phyloP scores from a whole-genome alignment of 176 grass and related monocot species.

The Sorghum bicolor region DNA sequence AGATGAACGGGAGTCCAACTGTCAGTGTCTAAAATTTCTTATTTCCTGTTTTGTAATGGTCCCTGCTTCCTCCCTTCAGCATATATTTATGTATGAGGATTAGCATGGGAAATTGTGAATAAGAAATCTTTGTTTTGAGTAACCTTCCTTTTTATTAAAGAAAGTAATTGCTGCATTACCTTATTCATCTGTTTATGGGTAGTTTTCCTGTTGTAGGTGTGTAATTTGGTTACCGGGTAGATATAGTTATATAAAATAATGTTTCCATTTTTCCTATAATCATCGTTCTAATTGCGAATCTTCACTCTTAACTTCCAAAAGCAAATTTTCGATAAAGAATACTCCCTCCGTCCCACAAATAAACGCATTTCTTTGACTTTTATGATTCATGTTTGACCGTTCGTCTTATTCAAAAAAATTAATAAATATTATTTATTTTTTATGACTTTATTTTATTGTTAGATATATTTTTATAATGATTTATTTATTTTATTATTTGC shows the following conservation, averaged over 20 bases:
- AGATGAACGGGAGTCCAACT: background rate
- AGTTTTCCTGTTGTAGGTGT: background rate
- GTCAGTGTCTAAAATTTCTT: background rate
- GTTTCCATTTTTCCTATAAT: background rate
- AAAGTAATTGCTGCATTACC: background rate
- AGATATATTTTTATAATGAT: too few species aligned
- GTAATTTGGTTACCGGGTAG: background rate
- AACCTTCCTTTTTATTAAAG: background rate
- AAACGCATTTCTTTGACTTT: too few species aligned
- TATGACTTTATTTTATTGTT: too few species aligned
- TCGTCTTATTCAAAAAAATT: too few species aligned
- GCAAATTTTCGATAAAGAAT: background rate
- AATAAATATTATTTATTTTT: too few species aligned
- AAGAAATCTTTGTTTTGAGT: background rate
- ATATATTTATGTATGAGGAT: background rate
- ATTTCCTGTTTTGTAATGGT: background rate
- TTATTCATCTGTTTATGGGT: background rate
- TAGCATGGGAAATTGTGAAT: background rate
- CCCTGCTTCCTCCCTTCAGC: background rate
- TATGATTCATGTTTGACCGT: too few species aligned
- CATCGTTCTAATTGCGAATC: background rate
- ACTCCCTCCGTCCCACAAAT: too few species aligned
- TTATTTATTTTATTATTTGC: too few species aligned
- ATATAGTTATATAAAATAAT: background rate
- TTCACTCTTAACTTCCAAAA: background rate